Percentiles rank a stretch among this genome's conserved stretches.
phyloP scores from a whole-genome alignment of 164 flowering plant species.

The Magnolia changhungtana region DNA sequence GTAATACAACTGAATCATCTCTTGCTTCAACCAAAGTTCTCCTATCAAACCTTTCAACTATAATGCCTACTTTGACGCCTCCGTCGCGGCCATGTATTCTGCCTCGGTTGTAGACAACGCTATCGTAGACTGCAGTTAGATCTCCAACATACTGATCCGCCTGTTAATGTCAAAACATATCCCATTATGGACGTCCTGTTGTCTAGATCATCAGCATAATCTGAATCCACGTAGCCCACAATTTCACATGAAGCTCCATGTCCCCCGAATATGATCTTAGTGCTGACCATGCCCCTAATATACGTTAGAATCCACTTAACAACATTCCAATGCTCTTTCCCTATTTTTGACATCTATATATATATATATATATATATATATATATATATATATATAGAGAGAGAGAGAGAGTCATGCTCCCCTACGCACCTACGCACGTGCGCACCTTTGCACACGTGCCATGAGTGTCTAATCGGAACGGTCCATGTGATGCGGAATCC shows the following conservation, averaged over 20 bases:
- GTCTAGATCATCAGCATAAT: slow-evolving; percentile 3
- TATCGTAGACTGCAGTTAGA: neutral
- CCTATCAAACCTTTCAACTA: neutral
- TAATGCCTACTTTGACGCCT: neutral
- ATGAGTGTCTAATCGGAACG: no score
- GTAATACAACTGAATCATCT: neutral
- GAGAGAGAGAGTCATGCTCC: no score
- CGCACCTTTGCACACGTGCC: no score
- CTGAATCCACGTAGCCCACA: neutral
- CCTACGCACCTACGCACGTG: no score
- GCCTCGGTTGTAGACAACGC: neutral
- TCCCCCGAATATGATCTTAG: neutral
- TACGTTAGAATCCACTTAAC: neutral
- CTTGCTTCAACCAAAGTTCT: neutral
- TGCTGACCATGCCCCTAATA: neutral
- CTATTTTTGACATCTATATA: neutral
- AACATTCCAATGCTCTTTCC: neutral
- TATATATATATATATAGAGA: no score
- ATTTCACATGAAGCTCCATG: neutral
- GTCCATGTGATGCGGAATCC: no score
- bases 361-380: no score
- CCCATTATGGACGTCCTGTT: neutral
- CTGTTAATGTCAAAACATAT: neutral
- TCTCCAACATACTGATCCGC: neutral
- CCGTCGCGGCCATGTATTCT: neutral